Evolutionary conservation across 192 early-diverging fungal genomes (phyloP).

Genomic region (Entomortierella lignicola): DNA sequence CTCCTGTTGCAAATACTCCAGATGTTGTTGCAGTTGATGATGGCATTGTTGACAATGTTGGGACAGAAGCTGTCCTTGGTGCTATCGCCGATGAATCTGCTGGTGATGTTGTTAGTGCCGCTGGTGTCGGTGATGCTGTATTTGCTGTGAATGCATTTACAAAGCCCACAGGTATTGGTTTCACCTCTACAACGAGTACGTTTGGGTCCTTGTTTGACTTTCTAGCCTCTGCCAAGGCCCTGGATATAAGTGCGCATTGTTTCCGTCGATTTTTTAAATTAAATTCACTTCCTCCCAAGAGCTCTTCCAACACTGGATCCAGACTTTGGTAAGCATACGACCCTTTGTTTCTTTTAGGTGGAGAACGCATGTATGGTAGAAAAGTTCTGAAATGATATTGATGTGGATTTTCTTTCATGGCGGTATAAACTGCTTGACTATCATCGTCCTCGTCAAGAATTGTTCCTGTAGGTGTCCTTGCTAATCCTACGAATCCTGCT

Average conservation of each 20-base stretch:
- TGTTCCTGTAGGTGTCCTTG: not conserved
- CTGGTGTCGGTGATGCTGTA: too few species aligned
- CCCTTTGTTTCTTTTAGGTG: not conserved
- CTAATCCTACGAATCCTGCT: not conserved
- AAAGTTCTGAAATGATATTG: constrained; percentile 13
- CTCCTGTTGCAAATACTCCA: not conserved
- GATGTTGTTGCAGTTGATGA: not conserved
- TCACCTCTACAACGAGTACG: constrained; percentile 15
- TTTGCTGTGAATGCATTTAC: constrained; percentile 8
- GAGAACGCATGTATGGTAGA: constrained; percentile 18
- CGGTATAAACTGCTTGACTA: not conserved
- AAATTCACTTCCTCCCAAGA: not conserved
- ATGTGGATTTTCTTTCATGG: constrained; percentile 14
- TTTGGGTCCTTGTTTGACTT: constrained; percentile 20
- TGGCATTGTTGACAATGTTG: not conserved
- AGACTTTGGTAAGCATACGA: not conserved
- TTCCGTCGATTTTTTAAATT: not conserved
- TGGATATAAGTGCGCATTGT: constrained; percentile 1
- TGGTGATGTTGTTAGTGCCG: too few species aligned
- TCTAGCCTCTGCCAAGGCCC: constrained; percentile 20
- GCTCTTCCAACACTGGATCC: not conserved
- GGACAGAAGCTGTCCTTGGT: not conserved
- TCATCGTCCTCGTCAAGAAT: not conserved
- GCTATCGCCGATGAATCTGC: not conserved
- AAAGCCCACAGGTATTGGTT: constrained; percentile 28